Evolutionary conservation across 2,329 filamentous ascomycete genomes (phyloP).

Genomic region (Neonectria ditissima): DNA sequence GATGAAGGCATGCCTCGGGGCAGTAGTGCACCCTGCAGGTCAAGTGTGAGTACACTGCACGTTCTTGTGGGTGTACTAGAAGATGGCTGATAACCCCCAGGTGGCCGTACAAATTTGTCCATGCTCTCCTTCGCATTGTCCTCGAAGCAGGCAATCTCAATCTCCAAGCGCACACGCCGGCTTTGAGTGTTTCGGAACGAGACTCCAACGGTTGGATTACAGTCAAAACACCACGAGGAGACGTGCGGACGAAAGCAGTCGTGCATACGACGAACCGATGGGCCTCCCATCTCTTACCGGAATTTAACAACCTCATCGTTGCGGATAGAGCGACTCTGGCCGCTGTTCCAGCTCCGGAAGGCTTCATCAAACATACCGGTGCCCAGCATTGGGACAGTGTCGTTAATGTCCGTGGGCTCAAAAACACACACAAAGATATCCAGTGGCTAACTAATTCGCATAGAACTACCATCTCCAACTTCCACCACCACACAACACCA

Average conservation of each 20-base stretch:
- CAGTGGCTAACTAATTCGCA: neutral
- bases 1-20: conserved; percentile 24
- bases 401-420: conserved; percentile 15
- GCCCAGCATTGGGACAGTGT: conserved; percentile 28
- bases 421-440: no score
- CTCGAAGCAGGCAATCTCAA: conserved; percentile 20
- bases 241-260: conserved; percentile 11
- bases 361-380: conserved; percentile 24
- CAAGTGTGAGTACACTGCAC: conserved; percentile 15
- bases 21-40: conserved; percentile 20
- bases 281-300: conserved; percentile 23
- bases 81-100: conserved; percentile 3
- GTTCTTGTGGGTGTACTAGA: neutral
- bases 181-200: conserved; percentile 16
- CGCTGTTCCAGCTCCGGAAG: conserved; percentile 18
- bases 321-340: conserved; percentile 19
- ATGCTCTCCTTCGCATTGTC: conserved; percentile 22
- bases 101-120: conserved; percentile 28
- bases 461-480: conserved; percentile 28
- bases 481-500: conserved; percentile 23
- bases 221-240: conserved; percentile 21
- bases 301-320: conserved; percentile 22
- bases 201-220: conserved; percentile 18
- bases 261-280: conserved; percentile 26
- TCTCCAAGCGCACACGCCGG: conserved; percentile 23